Percentiles rank a stretch among this genome's conserved stretches.
Conservation (phyloP, 495 filamentous ascomycete genomes). For the Daldinia caldariorum region DNA sequence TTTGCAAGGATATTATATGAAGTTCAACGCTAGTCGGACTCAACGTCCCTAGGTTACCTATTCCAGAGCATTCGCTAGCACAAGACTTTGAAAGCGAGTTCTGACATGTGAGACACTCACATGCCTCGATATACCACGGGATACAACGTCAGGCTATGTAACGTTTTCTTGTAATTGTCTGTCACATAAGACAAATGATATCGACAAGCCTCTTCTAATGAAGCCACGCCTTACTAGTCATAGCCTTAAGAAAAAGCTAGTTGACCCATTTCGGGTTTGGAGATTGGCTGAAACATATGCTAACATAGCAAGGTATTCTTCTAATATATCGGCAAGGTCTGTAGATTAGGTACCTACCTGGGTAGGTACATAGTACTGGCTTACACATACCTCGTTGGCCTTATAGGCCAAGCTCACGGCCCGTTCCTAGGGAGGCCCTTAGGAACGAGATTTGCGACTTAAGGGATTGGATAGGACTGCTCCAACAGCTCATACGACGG, state of each 20-base stretch:
- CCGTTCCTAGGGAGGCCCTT: background rate
- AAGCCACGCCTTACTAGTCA: no score
- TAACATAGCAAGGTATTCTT: background rate
- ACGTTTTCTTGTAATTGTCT: no score
- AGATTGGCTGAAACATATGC: background rate
- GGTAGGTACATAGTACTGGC: background rate
- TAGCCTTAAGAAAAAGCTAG: background rate
- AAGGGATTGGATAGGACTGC: background rate
- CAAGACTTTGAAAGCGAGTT: background rate
- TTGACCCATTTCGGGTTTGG: background rate
- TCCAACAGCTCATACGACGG: constrained; percentile 1
- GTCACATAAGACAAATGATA: no score
- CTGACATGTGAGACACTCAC: background rate
- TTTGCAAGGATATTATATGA: constrained; percentile 1
- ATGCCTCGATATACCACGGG: background rate
- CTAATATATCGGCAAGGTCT: background rate
- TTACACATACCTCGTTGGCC: background rate
- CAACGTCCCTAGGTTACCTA: background rate
- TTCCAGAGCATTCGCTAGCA: background rate
- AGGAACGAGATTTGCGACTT: no score
- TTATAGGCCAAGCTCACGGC: background rate
- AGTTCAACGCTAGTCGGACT: background rate
- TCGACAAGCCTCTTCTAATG: no score
- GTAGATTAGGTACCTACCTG: background rate
- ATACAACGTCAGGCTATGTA: no score